Conservation (phyloP, 768 basidiomycete genomes). For the Tulasnella calospora region DNA sequence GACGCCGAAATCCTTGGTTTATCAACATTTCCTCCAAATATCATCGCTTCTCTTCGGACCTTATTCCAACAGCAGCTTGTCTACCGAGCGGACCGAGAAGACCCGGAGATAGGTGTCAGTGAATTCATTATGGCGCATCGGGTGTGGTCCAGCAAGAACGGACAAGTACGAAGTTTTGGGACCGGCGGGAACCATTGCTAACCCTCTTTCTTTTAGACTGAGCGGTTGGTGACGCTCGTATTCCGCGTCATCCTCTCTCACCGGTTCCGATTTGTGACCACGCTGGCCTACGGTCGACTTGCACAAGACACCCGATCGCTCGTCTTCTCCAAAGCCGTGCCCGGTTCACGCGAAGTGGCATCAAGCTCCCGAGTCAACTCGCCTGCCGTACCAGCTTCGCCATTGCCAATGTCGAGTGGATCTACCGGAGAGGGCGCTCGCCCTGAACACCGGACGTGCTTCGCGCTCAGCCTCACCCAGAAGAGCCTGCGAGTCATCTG, state of each 20-base stretch:
- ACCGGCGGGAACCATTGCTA: not conserved
- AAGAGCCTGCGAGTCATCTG: constrained; percentile 23
- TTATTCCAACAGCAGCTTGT: constrained; percentile 12
- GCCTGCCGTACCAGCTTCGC: not conserved
- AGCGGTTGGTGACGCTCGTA: constrained; percentile 20
- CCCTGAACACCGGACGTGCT: constrained; percentile 5
- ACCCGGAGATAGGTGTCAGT: constrained; percentile 22
- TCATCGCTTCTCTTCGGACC: constrained; percentile 13
- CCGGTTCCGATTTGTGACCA: not conserved
- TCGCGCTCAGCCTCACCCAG: constrained; percentile 16
- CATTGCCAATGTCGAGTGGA: not conserved
- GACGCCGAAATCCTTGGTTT: constrained; percentile 28
- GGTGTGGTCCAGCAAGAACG: constrained; percentile 16
- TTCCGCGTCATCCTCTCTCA: constrained; percentile 25
- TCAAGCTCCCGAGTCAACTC: not conserved
- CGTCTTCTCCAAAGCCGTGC: constrained; percentile 13
- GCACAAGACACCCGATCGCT: constrained; percentile 21
- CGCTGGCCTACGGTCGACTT: constrained; percentile 27
- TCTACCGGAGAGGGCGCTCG: not conserved
- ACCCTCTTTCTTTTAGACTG: constrained; percentile 5
- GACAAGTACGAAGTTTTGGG: not conserved
- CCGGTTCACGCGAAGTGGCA: not conserved
- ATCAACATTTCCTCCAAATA: constrained; percentile 25
- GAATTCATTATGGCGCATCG: constrained; percentile 26
- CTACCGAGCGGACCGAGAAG: constrained; percentile 16